Evolutionary conservation across 2,329 filamentous ascomycete genomes (phyloP), one percentile per base, ranked within the genome.

Genomic region (Colletotrichum sp.): DNA sequence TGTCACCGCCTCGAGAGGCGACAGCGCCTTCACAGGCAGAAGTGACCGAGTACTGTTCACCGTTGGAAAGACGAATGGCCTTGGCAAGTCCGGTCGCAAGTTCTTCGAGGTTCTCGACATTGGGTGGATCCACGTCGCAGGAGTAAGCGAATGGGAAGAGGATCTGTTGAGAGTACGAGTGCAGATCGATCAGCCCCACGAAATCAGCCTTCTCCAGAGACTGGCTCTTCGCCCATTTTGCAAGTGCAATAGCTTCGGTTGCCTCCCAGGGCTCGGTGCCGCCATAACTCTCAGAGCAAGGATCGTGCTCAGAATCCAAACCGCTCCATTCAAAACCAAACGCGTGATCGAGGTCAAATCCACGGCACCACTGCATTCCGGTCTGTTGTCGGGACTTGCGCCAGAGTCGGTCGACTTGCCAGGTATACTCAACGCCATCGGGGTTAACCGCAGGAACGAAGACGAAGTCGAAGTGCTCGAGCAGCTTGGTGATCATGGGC

Each of bases 111-210:
- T 97, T 98, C 84, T 99, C 97, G 18, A 97, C 86, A 47, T 95
- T 95, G 0, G 96, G 96, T 15, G 97, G 96, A 33, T 92, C 87
- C 7, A 90, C 88, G 8, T 87, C 85, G 86, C 97, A 99, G 15
- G 94, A 94, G 84, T 95, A 98, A 7, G 94, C 93, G 82, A 96
- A 98, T 0, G 97, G 97, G 81, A 97, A 98, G 11, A 98, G 88
- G 27, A 99, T 93, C 83, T 98, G 94, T 84, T 99, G 96, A 1
- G 95, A 97, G 83, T 98, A 99, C 3, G 95, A 96, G 83, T 99
- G 97, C 31, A 98, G 88, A 81, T 99, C 97, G 58, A 98, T 81
- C 76, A 97, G 93, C 5, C 93, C 95, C n/a, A 96, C 90, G 77
- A 98, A 95, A 18, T 93, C 88, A 66, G 93, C 91, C 70, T 93